Evolutionary conservation across 495 filamentous ascomycete genomes (phyloP), one percentile per base, ranked within the genome.

Genomic region (Talaromyces stipitatus): DNA sequence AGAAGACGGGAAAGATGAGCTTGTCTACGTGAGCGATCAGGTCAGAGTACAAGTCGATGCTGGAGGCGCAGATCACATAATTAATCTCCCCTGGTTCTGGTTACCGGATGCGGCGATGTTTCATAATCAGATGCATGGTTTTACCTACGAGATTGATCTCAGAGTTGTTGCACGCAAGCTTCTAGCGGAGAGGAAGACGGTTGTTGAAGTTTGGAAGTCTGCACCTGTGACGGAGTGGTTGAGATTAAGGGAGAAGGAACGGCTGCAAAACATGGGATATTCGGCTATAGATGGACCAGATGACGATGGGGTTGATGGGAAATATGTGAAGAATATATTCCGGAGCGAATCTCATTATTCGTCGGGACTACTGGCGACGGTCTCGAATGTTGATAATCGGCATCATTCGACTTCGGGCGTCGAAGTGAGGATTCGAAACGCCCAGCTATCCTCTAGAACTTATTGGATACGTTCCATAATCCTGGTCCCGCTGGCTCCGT

Each of bases 171-270:
- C 33, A 23, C 52, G 30, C 30, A n/a, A 33, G 18, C 22, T 28
- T 4, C 11, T 10, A 10, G 10, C 51, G 0, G 14, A 26, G 10
- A 3, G n/a, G 4, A 8, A 51, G 4, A 28, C 48, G 48, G 22
- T 18, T 18, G 38, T 55, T 23, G 54, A 55, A 23, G 28, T 55
- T 10, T 55, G 54, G 54, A 55, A 55, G 46, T 51, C 48, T 12
- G 26, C 45, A 9, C 45, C 45, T 14, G 20, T 48, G 45, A 48
- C 45, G 2, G 45, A 48, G 14, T 48, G 45, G 45, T 12, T 48
- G 45, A 23, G 45, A 24, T 20, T 48, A 20, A 4, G 50, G n/a
- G 27, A 48, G 14, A 26, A n/a, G 20, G 2, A n/a, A 20, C 45
- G 12, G 5, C 12, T n/a, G 36, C 3, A 3, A 41, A 4, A 12